phyloP scores from a whole-genome alignment of 768 basidiomycete species.

The Goffeauzyma gilvescens region DNA sequence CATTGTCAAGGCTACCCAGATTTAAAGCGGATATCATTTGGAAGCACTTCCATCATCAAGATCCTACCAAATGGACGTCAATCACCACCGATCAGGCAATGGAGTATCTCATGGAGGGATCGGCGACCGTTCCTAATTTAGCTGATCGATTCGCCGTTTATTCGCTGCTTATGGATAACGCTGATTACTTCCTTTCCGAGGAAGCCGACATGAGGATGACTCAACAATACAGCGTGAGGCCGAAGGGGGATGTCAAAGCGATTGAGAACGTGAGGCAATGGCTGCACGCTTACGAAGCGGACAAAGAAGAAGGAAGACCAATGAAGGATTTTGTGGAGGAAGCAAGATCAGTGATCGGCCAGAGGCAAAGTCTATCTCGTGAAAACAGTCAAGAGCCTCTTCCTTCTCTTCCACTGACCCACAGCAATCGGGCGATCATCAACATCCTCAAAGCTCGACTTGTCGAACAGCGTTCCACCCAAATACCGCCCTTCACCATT shows the following conservation, averaged over 20 bases:
- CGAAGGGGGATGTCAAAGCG: slow-evolving; percentile 21
- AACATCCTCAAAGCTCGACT: slow-evolving; percentile 21
- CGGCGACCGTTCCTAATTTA: background rate
- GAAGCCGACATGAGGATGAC: slow-evolving; percentile 16
- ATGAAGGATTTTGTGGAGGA: slow-evolving; percentile 20
- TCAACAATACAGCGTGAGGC: slow-evolving; percentile 1
- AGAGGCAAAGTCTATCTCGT: too few relatives aligned
- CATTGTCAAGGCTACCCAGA: background rate
- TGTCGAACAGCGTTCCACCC: slow-evolving; percentile 32
- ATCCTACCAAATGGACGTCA: slow-evolving; percentile 40
- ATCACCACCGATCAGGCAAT: slow-evolving; percentile 44
- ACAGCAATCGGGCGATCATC: slow-evolving; percentile 19
- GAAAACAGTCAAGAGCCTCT: background rate
- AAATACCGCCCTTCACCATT: slow-evolving; percentile 46
- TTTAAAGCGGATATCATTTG: slow-evolving; percentile 13
- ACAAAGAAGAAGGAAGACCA: background rate
- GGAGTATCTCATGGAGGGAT: slow-evolving; percentile 34
- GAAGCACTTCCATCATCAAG: slow-evolving; percentile 6
- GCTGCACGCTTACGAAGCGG: slow-evolving; percentile 7
- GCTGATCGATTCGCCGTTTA: slow-evolving; percentile 18
- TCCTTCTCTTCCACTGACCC: slow-evolving; percentile 2
- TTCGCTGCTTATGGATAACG: slow-evolving; percentile 20
- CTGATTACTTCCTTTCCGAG: slow-evolving; percentile 22
- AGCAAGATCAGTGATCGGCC: slow-evolving; percentile 13
- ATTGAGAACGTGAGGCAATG: slow-evolving; percentile 12